These are phyloP conservation scores for Parietaria judaica DNA, from an alignment of 306 rosid species.

Conservation along the genomic window DNA sequence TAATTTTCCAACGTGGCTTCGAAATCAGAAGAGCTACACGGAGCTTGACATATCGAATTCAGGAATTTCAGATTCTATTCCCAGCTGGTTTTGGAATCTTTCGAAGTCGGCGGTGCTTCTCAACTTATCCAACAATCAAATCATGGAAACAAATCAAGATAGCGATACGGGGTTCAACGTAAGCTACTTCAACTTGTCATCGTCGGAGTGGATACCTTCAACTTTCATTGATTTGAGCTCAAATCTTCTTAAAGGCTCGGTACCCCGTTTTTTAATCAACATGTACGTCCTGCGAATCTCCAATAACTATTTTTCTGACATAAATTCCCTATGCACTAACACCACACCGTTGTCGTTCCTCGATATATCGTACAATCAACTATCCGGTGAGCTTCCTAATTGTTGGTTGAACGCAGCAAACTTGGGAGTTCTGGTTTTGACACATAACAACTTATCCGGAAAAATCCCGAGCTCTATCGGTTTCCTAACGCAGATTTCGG, in stretches of 20 bases:
- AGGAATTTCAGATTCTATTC: conserved; percentile 3
- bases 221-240: not conserved
- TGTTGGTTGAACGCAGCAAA: not conserved
- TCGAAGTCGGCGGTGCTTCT: rapidly evolving
- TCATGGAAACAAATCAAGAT: not conserved
- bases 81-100: not conserved
- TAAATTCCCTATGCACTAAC: not conserved
- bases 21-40: not conserved
- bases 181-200: not conserved
- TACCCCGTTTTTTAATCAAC: not conserved
- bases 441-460: not conserved
- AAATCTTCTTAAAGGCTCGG: conserved; percentile 5
- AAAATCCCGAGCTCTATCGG: conserved; percentile 4
- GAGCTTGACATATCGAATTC: not conserved
- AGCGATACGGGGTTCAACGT: not conserved
- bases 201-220: not conserved
- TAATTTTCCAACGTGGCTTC: conserved; percentile 16
- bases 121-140: conserved; percentile 4
- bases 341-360: not conserved
- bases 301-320: not conserved
- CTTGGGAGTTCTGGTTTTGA: not conserved
- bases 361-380: conserved; percentile 3
- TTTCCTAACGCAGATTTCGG: not conserved
- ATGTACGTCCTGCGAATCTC: not conserved
- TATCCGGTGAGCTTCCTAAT: conserved; percentile 6